Evolutionary conservation across 1,139 yeast species (phyloP).

Genomic region (Meyerozyma smithsonii): DNA sequence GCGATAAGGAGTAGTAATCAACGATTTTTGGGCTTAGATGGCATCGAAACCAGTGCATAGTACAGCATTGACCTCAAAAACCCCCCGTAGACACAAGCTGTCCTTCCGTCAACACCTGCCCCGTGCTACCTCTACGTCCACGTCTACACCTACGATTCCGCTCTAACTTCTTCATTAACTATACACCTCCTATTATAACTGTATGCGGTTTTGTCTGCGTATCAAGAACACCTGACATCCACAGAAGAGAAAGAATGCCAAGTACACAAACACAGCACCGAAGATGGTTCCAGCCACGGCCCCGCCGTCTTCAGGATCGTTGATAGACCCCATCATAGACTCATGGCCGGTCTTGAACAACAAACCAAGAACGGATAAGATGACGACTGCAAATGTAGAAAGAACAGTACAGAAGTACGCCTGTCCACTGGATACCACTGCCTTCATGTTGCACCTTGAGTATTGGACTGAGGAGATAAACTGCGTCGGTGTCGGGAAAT

Average conservation of each 20-base stretch:
- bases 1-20: too few species aligned
- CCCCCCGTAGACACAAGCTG: too few species aligned
- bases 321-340: slow-evolving; percentile 86
- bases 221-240: slow-evolving; percentile 74
- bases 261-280: slow-evolving; percentile 83
- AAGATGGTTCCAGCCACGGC: slow-evolving; percentile 91
- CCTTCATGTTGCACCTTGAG: slow-evolving; percentile 18
- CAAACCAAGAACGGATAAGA: slow-evolving; percentile 77
- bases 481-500: not conserved
- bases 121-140: not conserved
- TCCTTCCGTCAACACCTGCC: not conserved
- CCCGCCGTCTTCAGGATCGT: slow-evolving; percentile 87
- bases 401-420: slow-evolving; percentile 95
- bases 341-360: slow-evolving; percentile 80
- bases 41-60: too few species aligned
- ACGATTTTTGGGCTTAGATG: too few species aligned
- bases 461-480: not conserved
- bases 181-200: slow-evolving; percentile 15
- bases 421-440: slow-evolving; percentile 50
- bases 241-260: slow-evolving; percentile 77
- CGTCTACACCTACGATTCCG: not conserved
- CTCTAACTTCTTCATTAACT: not conserved
- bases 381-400: slow-evolving; percentile 86
- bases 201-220: slow-evolving; percentile 56
- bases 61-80: too few species aligned